Evolutionary conservation across 352 stramenopile genomes (phyloP).

Genomic region (Globisporangium camurandrum): DNA sequence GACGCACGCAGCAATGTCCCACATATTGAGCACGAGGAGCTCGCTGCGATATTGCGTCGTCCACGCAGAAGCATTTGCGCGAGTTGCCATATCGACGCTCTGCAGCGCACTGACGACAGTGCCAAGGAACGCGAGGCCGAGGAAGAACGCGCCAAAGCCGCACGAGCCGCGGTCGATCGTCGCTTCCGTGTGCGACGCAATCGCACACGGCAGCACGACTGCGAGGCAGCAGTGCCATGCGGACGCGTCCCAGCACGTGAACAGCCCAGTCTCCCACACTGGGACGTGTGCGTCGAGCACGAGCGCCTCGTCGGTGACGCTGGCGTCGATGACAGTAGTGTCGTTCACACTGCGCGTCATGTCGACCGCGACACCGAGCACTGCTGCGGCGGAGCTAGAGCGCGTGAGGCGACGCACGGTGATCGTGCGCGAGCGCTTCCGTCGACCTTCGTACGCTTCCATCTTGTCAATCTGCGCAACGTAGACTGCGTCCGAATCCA

Average conservation of each 20-base stretch:
- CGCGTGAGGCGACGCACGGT: neutral
- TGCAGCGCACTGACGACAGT: constrained; percentile 5
- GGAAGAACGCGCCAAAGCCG: constrained; percentile 5
- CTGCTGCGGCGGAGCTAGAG: neutral
- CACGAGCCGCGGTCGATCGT: constrained; percentile 8
- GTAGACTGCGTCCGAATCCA: constrained; percentile 4
- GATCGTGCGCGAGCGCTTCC: constrained; percentile 2
- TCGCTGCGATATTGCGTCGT: constrained; percentile 5
- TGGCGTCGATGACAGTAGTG: too few relatives aligned
- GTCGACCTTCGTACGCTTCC: constrained; percentile 4
- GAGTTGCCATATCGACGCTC: constrained; percentile 3
- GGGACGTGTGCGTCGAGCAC: neutral
- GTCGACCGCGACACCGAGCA: neutral
- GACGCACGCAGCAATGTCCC: constrained; percentile 1
- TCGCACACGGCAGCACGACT: constrained; percentile 7
- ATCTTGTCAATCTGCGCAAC: constrained; percentile 10
- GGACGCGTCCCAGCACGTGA: constrained; percentile 9
- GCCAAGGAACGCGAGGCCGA: constrained; percentile 8
- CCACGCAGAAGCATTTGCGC: neutral
- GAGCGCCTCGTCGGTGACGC: too few relatives aligned
- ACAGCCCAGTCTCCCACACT: constrained; percentile 9
- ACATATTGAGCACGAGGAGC: constrained; percentile 7
- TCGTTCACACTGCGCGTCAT: neutral
- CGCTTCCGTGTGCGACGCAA: constrained; percentile 9
- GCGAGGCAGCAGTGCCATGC: constrained; percentile 9